Evolutionary conservation across 2,329 filamentous ascomycete genomes (phyloP), one percentile per base, ranked within the genome.

Genomic region (Paecilomyces sp.): DNA sequence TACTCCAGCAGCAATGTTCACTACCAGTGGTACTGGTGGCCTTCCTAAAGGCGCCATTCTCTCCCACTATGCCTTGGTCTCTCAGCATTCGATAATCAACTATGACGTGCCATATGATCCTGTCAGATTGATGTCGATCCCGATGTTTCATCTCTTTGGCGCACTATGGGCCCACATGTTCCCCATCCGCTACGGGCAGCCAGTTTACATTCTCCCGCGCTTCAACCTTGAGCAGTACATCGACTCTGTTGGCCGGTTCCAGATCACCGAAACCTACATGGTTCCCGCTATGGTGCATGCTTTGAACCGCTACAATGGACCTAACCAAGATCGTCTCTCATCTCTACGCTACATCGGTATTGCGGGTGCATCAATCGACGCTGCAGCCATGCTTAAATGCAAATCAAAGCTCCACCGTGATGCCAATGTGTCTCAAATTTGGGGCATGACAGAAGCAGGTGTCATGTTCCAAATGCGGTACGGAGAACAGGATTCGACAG

Each of bases 21-120:
- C 82, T 66, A 85, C 80, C 61, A 83, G 79, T 54, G 85, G 85
- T 1, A 87, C 85, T 0, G 85, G 84, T 0, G 83, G 83, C 0
- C 69, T 86, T 3, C 84, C 85, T 5, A 88, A 87, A 67, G 83
- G 82, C 0, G 83, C 84, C 4, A 76, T 82, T 63, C 70, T 86
- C 57, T 82, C 83, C 0, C 85, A 88, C 67, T 74, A 79, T 63
- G 85, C 85, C 54, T 77, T 85, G 52, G 74, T 84, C 22, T 81
- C 84, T 1, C 80, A 85, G 67, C 76, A 60, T 63, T 72, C 60
- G 68, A 76, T 51, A 71, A 79, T 66, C 70, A 74, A 67, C 64
- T 79, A 65, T 58, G 73, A 68, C 57, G 78, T 60, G 54, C 80
- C 61, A 13, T 80, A 65, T 61, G 64, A 75, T 50, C 74, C 78